phyloP scores from a whole-genome alignment of 225 moss, liverwort and hornwort species.

The Bryoerythrophyllum caledonicum region DNA sequence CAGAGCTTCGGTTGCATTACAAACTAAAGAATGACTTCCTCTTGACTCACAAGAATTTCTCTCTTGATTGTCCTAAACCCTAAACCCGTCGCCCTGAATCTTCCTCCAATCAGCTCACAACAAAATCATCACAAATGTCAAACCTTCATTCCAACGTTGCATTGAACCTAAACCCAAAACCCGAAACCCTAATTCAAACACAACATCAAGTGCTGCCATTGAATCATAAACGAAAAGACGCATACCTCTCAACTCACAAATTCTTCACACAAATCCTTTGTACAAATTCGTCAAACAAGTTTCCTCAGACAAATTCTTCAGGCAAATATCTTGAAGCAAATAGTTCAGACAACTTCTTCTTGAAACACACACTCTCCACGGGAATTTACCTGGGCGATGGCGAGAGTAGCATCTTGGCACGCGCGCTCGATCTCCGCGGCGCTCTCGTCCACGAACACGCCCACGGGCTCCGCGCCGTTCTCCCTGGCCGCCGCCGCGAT shows the following conservation, averaged over 20 bases:
- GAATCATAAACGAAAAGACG: background rate
- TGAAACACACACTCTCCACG: too few species aligned
- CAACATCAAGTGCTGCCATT: background rate
- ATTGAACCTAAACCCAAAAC: background rate
- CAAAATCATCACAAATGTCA: background rate
- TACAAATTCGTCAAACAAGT: too few species aligned
- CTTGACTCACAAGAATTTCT: too few species aligned
- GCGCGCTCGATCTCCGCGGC: conserved; percentile 58
- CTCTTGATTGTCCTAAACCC: too few species aligned
- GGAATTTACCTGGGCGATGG: conserved; percentile 56
- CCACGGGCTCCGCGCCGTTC: conserved; percentile 83
- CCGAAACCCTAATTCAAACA: background rate
- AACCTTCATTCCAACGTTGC: conserved; percentile 1
- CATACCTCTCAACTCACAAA: background rate
- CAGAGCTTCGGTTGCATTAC: too few species aligned
- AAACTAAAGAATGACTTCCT: too few species aligned
- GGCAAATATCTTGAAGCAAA: too few species aligned
- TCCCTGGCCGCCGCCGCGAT: conserved; percentile 76
- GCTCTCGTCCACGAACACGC: conserved; percentile 84
- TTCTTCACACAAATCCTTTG: background rate
- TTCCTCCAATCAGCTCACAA: too few species aligned
- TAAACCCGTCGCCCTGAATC: too few species aligned
- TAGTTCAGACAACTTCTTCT: too few species aligned
- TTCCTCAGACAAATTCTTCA: too few species aligned
- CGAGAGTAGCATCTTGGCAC: conserved; percentile 51